phyloP scores from a whole-genome alignment of 257 asterid genomes.

The Orobanche coerulescens region DNA sequence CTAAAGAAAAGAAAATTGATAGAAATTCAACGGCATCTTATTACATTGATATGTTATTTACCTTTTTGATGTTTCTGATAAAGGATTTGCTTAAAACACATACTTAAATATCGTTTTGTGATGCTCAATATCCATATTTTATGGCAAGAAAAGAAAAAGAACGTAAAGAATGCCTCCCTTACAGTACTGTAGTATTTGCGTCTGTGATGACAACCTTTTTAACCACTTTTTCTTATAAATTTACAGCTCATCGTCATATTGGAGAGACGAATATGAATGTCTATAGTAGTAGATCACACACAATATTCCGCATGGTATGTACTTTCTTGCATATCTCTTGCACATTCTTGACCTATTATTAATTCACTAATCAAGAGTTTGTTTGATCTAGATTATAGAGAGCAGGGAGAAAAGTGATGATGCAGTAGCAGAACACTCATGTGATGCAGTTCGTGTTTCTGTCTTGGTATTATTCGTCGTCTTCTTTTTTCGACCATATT shows the following conservation, averaged over 20 bases:
- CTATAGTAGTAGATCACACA: constrained; percentile 92
- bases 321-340: constrained; percentile 13
- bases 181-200: background rate
- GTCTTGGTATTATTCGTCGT: constrained; percentile 60
- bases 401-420: constrained; percentile 79
- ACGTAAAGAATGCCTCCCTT: constrained; percentile 4
- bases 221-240: constrained; percentile 4
- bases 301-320: constrained; percentile 94
- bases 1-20: constrained; percentile 7
- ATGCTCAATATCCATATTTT: background rate
- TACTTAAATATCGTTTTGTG: background rate
- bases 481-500: constrained; percentile 11
- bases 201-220: constrained; percentile 4
- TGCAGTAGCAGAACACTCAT: constrained; percentile 46
- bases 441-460: constrained; percentile 99
- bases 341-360: background rate
- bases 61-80: background rate
- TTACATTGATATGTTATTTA: background rate
- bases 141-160: background rate
- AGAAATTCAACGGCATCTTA: constrained; percentile 7
- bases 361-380: constrained; percentile 22
- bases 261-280: constrained; percentile 98
- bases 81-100: background rate
- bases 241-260: constrained; percentile 89
- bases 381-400: constrained; percentile 61